Conservation (phyloP, 2,329 filamentous ascomycete species). For the Dendrostoma leiphaemia region DNA sequence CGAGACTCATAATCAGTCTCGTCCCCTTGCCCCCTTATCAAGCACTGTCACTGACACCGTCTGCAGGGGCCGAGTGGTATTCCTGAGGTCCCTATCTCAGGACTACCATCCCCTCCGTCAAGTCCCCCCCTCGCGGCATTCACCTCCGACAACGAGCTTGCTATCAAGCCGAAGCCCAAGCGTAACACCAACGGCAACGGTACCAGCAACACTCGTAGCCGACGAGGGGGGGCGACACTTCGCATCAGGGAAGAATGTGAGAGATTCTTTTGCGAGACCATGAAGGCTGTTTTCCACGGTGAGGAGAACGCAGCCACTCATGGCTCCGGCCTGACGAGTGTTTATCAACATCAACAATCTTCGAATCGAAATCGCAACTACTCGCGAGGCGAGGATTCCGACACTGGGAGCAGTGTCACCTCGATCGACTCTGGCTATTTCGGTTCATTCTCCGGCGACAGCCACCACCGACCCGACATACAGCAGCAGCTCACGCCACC, state of each 20-base stretch:
- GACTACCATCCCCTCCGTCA: conserved; percentile 79
- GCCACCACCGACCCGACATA: conserved; percentile 21
- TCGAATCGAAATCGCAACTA: conserved; percentile 2
- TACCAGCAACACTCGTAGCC: conserved; percentile 43
- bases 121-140: conserved; percentile 85
- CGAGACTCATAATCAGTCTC: conserved; percentile 14
- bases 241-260: conserved; percentile 99
- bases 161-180: conserved; percentile 57
- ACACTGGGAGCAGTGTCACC: conserved; percentile 6
- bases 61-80: conserved; percentile 81
- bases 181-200: conserved; percentile 30
- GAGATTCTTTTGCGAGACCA: conserved; percentile 98
- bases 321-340: conserved; percentile 87
- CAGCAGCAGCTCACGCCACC: conserved; percentile 42
- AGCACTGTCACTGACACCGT: not conserved
- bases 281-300: conserved; percentile 93
- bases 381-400: conserved; percentile 10
- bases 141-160: conserved; percentile 65
- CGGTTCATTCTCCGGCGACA: conserved; percentile 22
- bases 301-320: conserved; percentile 76
- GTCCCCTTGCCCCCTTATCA: conserved; percentile 16
- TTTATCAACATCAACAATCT: conserved; percentile 40
- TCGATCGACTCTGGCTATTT: conserved; percentile 20
- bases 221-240: conserved; percentile 89
- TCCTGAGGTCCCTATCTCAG: conserved; percentile 87